Base-by-base conservation (phyloP, 768 basidiomycete species). In the Chalciporus piperatus region DNA sequence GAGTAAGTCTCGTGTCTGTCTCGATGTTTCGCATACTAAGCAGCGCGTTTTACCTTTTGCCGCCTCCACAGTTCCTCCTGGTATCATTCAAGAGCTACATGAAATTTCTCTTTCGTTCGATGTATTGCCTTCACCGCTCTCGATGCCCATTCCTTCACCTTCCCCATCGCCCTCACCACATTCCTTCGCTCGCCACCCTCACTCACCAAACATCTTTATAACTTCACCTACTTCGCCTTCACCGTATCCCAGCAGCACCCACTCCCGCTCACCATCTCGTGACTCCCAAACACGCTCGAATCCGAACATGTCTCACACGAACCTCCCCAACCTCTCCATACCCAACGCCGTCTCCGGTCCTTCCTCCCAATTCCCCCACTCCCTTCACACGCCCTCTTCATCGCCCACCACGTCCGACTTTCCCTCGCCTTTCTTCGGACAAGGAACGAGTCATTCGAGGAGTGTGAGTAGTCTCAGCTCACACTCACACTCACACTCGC, bases 121-220 rank as follows among this genome's bases (percentile, higher is more conserved):
- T 6, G 8, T 22, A 9, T 51, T 56, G 13, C 41, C 53, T 9
- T 61, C 64, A 17, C 54, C 64, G 6, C 9, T 53, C 20, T 23
- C 59, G 10, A 45, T 55, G 28, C 16, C 56, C 8, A 46, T 63
- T 2, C 58, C 50, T 12, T 67, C 66, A 0, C 64, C 67, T 1
- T 70, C 66, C 0, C 68, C 66, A 0, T 70, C 66, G 0, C 63
- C 61, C 2, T 66, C 66, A 2, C 67, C 66, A 0, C 51, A 63
- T 42, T 27, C 45, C 28, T 44, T 53, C 10, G 41, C 52, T 4
- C 52, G 51, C 4, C 56, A 48, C 7, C 66, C 43, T 11, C 51
- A 69, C 38, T 80, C 75, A 47, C 86, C 87, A 9, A 85, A 87
- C 57, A 88, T 90, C 58, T 86, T 77, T 62, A 75, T 91, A 58